Conservation (phyloP, 139 green algal genomes). For the Dunaliella primolecta region DNA sequence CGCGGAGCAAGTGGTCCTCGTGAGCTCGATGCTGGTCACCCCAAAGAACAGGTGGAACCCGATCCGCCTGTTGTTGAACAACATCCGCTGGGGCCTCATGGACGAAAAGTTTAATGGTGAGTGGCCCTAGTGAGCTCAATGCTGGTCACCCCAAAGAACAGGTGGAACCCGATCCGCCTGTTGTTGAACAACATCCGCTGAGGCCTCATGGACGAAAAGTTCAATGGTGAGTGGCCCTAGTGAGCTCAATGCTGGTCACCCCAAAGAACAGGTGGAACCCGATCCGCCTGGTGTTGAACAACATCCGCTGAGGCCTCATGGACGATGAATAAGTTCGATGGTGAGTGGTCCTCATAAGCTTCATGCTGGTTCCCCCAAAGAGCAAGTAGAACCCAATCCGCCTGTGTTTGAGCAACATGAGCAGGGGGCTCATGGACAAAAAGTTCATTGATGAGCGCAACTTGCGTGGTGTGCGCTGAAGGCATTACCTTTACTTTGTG, state of each 20-base stretch:
- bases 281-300: conserved; percentile 71
- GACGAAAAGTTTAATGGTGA: conserved; percentile 67
- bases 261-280: conserved; percentile 59
- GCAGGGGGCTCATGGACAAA: no score
- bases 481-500: no score
- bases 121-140: conserved; percentile 58
- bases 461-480: no score
- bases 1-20: conserved; percentile 47
- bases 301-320: conserved; percentile 63
- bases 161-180: conserved; percentile 57
- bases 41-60: conserved; percentile 59
- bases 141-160: conserved; percentile 59
- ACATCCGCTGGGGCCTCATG: conserved; percentile 63
- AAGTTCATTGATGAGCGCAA: no score
- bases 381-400: conserved; percentile 62
- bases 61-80: conserved; percentile 71
- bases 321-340: conserved; percentile 68
- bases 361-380: conserved; percentile 52
- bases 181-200: conserved; percentile 75
- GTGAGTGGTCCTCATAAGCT: conserved; percentile 60
- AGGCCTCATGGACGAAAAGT: conserved; percentile 68
- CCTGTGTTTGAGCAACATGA: conserved; percentile 72
- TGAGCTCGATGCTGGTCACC: conserved; percentile 58
- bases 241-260: conserved; percentile 58
- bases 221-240: conserved; percentile 56